These are phyloP conservation scores for Pseudocercospora eumusae DNA, from an alignment of 2,329 filamentous ascomycete genomes.

Conservation along the genomic window DNA sequence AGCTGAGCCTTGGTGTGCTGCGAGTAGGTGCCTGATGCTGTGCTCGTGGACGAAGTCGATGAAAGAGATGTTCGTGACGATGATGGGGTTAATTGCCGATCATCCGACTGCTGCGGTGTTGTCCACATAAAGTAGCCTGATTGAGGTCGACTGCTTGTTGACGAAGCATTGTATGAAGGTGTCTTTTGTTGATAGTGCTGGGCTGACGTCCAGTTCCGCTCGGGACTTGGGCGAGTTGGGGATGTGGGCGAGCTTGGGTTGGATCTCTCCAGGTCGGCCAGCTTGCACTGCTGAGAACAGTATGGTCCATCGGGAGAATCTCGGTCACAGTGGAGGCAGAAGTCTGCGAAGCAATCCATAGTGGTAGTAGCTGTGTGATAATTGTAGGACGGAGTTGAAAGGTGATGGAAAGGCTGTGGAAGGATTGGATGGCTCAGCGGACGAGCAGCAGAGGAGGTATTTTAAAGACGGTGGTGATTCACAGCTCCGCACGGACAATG, in stretches of 20 bases:
- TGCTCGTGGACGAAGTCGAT: slow-evolving; percentile 52
- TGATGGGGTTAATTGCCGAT: slow-evolving; percentile 57
- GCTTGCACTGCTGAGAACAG: slow-evolving; percentile 88
- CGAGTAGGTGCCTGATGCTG: slow-evolving; percentile 58
- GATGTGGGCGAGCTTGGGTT: slow-evolving; percentile 50
- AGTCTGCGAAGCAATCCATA: slow-evolving; percentile 80
- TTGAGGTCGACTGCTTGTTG: slow-evolving; percentile 23
- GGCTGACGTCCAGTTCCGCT: slow-evolving; percentile 17
- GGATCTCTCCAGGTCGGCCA: slow-evolving; percentile 79
- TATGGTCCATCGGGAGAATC: slow-evolving; percentile 81
- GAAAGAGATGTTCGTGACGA: slow-evolving; percentile 83
- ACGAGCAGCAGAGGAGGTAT: slow-evolving; percentile 15
- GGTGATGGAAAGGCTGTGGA: slow-evolving; percentile 10
- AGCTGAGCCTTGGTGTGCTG: slow-evolving; percentile 78
- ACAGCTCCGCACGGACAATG: slow-evolving; percentile 29
- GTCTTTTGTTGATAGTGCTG: slow-evolving; percentile 38
- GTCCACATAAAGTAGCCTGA: slow-evolving; percentile 30
- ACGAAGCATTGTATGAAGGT: slow-evolving; percentile 19
- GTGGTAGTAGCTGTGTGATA: slow-evolving; percentile 8
- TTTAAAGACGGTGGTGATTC: slow-evolving; percentile 24
- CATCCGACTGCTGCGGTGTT: slow-evolving; percentile 16
- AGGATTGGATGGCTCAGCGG: slow-evolving; percentile 9
- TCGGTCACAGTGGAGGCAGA: slow-evolving; percentile 92
- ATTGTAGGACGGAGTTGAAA: not conserved
- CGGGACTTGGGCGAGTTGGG: slow-evolving; percentile 13